These are phyloP conservation scores for Suillus placidus DNA, from an alignment of 768 basidiomycete genomes.

Conservation along the genomic window DNA sequence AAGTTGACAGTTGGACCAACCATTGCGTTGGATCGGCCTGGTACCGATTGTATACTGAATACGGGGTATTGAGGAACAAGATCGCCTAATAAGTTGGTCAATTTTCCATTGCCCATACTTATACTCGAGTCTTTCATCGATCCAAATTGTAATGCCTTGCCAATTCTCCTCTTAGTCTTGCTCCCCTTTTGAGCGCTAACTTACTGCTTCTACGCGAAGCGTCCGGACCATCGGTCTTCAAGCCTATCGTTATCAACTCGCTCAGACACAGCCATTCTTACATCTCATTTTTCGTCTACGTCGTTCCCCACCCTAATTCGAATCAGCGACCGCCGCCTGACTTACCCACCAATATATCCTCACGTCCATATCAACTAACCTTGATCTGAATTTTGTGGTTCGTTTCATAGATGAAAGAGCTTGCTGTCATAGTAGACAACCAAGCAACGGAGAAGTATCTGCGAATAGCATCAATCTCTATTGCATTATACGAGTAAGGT, in stretches of 20 bases:
- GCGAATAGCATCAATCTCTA: slow-evolving; percentile 39
- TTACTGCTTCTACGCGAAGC: neutral
- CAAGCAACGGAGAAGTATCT: slow-evolving; percentile 32
- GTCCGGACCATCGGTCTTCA: neutral
- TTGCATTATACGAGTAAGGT: slow-evolving; percentile 42
- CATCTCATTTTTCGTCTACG: neutral
- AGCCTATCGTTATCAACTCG: neutral
- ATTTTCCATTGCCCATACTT: neutral
- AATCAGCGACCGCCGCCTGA: neutral
- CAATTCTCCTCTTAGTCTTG: neutral
- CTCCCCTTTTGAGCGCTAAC: neutral
- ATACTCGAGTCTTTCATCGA: neutral
- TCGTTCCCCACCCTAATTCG: neutral
- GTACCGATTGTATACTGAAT: neutral
- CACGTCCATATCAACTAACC: neutral
- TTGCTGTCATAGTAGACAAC: neutral
- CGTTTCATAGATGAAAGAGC: slow-evolving; percentile 19
- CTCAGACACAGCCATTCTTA: neutral
- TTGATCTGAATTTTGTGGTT: neutral
- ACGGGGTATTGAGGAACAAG: neutral
- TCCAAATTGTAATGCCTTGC: neutral
- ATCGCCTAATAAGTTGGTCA: neutral
- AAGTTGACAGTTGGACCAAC: neutral
- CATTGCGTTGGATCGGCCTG: neutral
- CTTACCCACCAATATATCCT: neutral